Evolutionary conservation across 441 rosid genomes (phyloP).

Genomic region (Populus hybrid): DNA sequence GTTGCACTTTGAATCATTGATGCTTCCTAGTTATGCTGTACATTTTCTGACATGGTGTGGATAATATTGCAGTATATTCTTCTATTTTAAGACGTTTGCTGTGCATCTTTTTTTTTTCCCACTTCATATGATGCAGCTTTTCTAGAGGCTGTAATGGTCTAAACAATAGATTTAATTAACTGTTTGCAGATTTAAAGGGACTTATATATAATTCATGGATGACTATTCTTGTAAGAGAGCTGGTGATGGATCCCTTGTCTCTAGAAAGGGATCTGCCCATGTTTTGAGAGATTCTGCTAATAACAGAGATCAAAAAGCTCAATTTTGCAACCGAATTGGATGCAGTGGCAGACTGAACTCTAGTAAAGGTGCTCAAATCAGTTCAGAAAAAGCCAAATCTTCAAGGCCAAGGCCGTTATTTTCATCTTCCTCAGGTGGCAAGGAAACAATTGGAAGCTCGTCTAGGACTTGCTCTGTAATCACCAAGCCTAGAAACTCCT

Average conservation of each 20-base stretch:
- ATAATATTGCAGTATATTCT: background rate
- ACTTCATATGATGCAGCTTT: background rate
- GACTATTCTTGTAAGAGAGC: constrained; percentile 64
- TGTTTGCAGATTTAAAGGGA: constrained; percentile 31
- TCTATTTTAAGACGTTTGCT: background rate
- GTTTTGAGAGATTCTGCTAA: constrained; percentile 54
- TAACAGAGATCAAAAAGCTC: constrained; percentile 51
- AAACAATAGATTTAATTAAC: background rate
- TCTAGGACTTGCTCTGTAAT: constrained; percentile 43
- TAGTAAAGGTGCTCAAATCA: constrained; percentile 43
- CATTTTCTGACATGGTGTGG: background rate
- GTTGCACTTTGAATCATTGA: background rate
- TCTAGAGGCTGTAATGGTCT: background rate
- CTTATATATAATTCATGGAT: constrained; percentile 48
- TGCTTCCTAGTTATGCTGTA: background rate
- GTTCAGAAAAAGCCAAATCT: constrained; percentile 54
- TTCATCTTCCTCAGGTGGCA: constrained; percentile 49
- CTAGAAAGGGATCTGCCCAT: constrained; percentile 54
- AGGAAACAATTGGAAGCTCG: constrained; percentile 69
- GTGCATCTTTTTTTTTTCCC: background rate
- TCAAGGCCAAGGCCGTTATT: constrained; percentile 45
- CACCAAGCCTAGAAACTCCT: constrained; percentile 36
- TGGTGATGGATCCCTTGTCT: constrained; percentile 37
- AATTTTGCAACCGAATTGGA: constrained; percentile 61
- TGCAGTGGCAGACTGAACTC: constrained; percentile 58